These are phyloP conservation scores for Pelomyxa schiedti DNA, from an alignment of 78 protist genomes.

Conservation along the genomic window DNA sequence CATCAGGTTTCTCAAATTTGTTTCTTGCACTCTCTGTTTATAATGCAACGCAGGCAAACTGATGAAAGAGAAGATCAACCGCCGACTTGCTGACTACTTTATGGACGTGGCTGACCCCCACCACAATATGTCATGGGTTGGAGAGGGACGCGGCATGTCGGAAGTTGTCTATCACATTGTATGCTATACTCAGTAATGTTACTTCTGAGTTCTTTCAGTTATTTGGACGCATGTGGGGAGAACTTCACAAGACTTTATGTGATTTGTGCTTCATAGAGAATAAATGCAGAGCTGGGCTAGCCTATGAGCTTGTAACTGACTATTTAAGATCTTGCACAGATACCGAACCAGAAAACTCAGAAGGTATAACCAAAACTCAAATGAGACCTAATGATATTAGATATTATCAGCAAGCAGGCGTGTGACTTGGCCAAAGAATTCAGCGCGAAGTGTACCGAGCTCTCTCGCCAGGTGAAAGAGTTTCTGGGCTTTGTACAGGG, in stretches of 20 bases:
- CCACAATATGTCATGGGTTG: neutral
- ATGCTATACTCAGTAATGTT: too few species aligned
- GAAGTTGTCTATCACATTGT: too few species aligned
- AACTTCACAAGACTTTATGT: slow-evolving; percentile 15
- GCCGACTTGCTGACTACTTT: slow-evolving; percentile 18
- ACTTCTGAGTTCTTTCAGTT: too few species aligned
- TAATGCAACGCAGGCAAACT: neutral
- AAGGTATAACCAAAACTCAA: too few species aligned
- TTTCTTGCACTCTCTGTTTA: neutral
- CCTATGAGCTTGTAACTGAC: slow-evolving; percentile 32
- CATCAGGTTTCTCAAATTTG: too few species aligned
- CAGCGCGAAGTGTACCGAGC: neutral
- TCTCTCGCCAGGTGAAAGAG: neutral
- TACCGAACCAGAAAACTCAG: slow-evolving; percentile 7
- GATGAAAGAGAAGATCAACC: neutral
- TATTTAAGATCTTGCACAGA: slow-evolving; percentile 24
- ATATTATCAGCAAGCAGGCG: neutral
- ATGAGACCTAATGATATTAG: too few species aligned
- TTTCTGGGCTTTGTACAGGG: neutral
- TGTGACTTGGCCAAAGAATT: neutral
- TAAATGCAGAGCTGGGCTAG: slow-evolving; percentile 23
- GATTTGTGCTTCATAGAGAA: slow-evolving; percentile 21
- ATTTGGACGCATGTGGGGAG: slow-evolving; percentile 5
- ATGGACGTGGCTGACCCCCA: slow-evolving; percentile 22
- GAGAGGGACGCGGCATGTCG: too few species aligned